These are phyloP conservation scores for Byssothecium circinans DNA, from an alignment of 2,329 filamentous ascomycete species.

Conservation along the genomic window DNA sequence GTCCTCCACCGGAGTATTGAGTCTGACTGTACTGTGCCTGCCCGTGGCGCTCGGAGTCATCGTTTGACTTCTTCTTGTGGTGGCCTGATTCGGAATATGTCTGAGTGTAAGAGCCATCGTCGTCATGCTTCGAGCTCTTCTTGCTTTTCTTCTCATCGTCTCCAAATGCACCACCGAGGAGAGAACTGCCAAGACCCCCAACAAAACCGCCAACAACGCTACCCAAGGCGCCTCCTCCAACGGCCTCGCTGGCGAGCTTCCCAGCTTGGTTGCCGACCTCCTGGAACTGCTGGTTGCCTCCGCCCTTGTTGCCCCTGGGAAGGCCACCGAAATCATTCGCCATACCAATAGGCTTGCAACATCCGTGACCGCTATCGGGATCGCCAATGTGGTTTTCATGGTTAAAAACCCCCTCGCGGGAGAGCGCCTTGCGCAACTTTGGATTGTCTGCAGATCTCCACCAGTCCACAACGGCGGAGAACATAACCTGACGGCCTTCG, in stretches of 20 bases:
- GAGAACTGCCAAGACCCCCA: constrained; percentile 57
- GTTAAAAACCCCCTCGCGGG: constrained; percentile 72
- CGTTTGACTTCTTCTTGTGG: constrained; percentile 40
- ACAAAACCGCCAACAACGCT: constrained; percentile 72
- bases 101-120: constrained; percentile 64
- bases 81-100: constrained; percentile 64
- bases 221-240: constrained; percentile 67
- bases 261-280: constrained; percentile 45
- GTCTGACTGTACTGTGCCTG: constrained; percentile 64
- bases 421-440: constrained; percentile 73
- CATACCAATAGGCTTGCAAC: constrained; percentile 77
- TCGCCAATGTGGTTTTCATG: constrained; percentile 87
- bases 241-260: constrained; percentile 60
- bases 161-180: constrained; percentile 65
- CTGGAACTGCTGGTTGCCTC: constrained; percentile 38
- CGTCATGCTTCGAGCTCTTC: constrained; percentile 55
- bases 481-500: constrained; percentile 77
- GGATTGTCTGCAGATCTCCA: constrained; percentile 73
- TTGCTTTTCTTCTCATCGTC: constrained; percentile 57
- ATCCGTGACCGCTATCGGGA: constrained; percentile 79
- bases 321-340: constrained; percentile 57
- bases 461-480: constrained; percentile 78
- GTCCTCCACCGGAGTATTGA: constrained; percentile 59
- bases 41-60: constrained; percentile 56
- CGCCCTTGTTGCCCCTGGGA: constrained; percentile 43